Evolutionary conservation across 1,284 basidiomycete genomes (phyloP), one percentile per base, ranked within the genome.

Genomic region (Lignosus rhinocerotis): DNA sequence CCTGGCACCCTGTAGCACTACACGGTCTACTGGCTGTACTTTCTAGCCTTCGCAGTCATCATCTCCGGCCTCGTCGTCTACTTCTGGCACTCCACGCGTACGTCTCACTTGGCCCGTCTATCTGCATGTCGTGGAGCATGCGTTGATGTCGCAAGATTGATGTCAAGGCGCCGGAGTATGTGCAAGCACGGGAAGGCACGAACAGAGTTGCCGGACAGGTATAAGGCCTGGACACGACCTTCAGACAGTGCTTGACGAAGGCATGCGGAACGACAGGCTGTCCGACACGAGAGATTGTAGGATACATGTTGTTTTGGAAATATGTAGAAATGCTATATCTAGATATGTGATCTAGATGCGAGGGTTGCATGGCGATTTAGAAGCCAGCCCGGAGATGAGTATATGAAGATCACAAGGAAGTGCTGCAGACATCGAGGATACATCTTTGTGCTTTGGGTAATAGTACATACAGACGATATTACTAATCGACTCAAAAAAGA

Each of bases 21-120:
- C 75, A 72, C 75, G 30, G 90, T 90, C 2, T 93, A 84, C 77
- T 93, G 90, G 90, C 79, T 93, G 11, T 93, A 93, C 78, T 93
- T 93, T 73, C 75, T 85, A 58, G 81, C 91, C 0, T 93, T 89
- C 67, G 79, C 72, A 0, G 77, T 92, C 9, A 84, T 92, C 58
- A 72, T 93, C 46, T 39, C 75, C n/a, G 92, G 91, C 3, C 80
- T 93, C 7, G 74, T 93, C 65, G 79, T 87, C 42, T 93, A 93
- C 74, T 93, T 93, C 77, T 93, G 91, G 90, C 77, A 81, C 68
- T 83, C 87, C 14, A 86, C 86, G 41, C 91, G 90, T 92, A 74
- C 69, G 89, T 81, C 7, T 34, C 1, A 38, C 16, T 11, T 17
- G 8, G 14, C n/a, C 47, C 34, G 25, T 25, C 25, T 25, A 25